These are phyloP conservation scores for Pseudodiploospora longispora DNA, from an alignment of 2,329 filamentous ascomycete genomes.

Conservation along the genomic window DNA sequence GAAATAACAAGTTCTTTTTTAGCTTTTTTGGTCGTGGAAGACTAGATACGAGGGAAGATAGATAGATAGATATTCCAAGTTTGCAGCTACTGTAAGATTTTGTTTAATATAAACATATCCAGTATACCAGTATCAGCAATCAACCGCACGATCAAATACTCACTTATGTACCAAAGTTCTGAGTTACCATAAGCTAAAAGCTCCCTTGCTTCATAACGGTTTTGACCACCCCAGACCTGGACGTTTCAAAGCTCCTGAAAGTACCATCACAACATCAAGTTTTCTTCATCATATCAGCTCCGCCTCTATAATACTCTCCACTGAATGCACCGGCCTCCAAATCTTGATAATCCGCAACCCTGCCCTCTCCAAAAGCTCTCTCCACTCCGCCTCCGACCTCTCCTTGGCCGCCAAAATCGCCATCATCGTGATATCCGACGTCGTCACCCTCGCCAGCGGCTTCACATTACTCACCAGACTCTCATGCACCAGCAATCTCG, in stretches of 20 bases:
- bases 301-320: constrained; percentile 22
- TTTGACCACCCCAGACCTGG: background rate
- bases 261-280: background rate
- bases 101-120: too few relatives aligned
- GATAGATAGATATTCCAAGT: too few relatives aligned
- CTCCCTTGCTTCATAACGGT: background rate
- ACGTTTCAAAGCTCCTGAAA: too few relatives aligned
- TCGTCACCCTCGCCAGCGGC: constrained; percentile 21
- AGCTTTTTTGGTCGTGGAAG: too few relatives aligned
- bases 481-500: constrained; percentile 29
- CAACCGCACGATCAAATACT: too few relatives aligned
- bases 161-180: too few relatives aligned
- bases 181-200: too few relatives aligned
- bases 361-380: constrained; percentile 14
- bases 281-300: constrained; percentile 7
- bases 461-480: constrained; percentile 22
- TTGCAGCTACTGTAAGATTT: too few relatives aligned
- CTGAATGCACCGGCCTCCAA: constrained; percentile 18
- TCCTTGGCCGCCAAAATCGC: constrained; percentile 21
- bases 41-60: too few relatives aligned
- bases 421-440: constrained; percentile 28
- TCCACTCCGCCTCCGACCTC: constrained; percentile 24
- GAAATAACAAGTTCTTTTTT: too few relatives aligned
- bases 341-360: constrained; percentile 22
- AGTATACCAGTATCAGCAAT: too few relatives aligned